These are phyloP conservation scores for Melampsora medusae DNA, from an alignment of 1,284 basidiomycete genomes.

Conservation along the genomic window DNA sequence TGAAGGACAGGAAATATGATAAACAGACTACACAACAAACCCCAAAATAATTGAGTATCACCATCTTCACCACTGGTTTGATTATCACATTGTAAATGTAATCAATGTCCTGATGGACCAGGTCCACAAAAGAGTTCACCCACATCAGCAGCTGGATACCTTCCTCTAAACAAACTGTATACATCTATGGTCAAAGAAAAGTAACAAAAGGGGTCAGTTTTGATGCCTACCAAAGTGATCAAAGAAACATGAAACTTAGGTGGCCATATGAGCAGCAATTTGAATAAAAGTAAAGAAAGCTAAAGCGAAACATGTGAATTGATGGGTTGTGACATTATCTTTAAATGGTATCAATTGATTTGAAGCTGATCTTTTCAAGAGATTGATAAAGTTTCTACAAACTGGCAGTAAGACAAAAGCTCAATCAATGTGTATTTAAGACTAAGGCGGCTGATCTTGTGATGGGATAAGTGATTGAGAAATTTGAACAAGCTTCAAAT, in stretches of 20 bases:
- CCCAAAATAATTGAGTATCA: too few relatives aligned
- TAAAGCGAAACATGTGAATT: slow-evolving; percentile 80
- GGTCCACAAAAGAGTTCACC: too few relatives aligned
- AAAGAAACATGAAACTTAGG: too few relatives aligned
- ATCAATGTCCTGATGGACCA: too few relatives aligned
- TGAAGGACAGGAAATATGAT: too few relatives aligned
- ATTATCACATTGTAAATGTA: too few relatives aligned
- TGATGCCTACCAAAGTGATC: slow-evolving; percentile 55
- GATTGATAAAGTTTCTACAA: slow-evolving; percentile 83
- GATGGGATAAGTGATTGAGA: slow-evolving; percentile 59
- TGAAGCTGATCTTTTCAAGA: slow-evolving; percentile 74
- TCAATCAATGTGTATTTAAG: slow-evolving; percentile 78
- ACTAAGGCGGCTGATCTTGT: slow-evolving; percentile 79
- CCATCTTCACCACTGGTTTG: too few relatives aligned
- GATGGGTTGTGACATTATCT: slow-evolving; percentile 60
- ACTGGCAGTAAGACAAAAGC: slow-evolving; percentile 85
- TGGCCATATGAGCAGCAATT: slow-evolving; percentile 72
- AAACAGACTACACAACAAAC: too few relatives aligned
- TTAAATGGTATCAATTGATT: slow-evolving; percentile 72
- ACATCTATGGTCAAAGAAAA: too few relatives aligned
- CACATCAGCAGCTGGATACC: too few relatives aligned
- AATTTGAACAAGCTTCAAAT: slow-evolving; percentile 35
- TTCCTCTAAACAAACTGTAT: too few relatives aligned
- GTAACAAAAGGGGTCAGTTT: too few relatives aligned
- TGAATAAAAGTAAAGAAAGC: slow-evolving; percentile 71